phyloP scores from a whole-genome alignment of 2,329 filamentous ascomycete genomes.

The Pyrenochaeta sp. region DNA sequence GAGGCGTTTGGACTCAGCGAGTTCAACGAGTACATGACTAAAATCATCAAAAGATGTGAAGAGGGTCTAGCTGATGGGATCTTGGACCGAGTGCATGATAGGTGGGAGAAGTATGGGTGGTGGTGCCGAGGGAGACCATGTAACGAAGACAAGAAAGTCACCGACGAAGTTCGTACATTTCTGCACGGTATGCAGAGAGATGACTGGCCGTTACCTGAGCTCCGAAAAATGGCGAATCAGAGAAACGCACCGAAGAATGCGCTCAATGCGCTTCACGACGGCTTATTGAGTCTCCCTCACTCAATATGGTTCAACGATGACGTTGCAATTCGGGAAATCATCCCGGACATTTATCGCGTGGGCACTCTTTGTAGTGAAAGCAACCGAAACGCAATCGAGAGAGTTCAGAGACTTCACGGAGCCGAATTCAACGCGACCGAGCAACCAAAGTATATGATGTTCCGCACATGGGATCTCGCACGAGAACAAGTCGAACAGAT shows the following conservation, averaged over 20 bases:
- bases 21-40: constrained; percentile 10
- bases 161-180: not conserved
- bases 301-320: constrained; percentile 4
- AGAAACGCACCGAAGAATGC: constrained; percentile 2
- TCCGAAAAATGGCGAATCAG: constrained; percentile 1
- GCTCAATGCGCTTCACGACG: constrained; percentile 5
- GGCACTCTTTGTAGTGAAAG: constrained; percentile 11
- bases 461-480: constrained; percentile 1
- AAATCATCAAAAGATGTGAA: constrained; percentile 9
- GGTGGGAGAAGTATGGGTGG: constrained; percentile 13
- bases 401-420: constrained; percentile 7
- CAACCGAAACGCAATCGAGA: constrained; percentile 15
- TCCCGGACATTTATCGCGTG: constrained; percentile 5
- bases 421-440: constrained; percentile 1
- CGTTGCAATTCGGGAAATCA: constrained; percentile 3
- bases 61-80: not conserved
- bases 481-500: not conserved
- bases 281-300: constrained; percentile 10
- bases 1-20: constrained; percentile 7
- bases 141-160: constrained; percentile 3
- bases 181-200: constrained; percentile 11
- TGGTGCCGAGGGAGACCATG: constrained; percentile 14
- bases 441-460: not conserved
- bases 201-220: not conserved
- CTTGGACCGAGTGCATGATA: not conserved